phyloP scores from a whole-genome alignment of 2,329 filamentous ascomycete genomes.

The Epichloe typhina region DNA sequence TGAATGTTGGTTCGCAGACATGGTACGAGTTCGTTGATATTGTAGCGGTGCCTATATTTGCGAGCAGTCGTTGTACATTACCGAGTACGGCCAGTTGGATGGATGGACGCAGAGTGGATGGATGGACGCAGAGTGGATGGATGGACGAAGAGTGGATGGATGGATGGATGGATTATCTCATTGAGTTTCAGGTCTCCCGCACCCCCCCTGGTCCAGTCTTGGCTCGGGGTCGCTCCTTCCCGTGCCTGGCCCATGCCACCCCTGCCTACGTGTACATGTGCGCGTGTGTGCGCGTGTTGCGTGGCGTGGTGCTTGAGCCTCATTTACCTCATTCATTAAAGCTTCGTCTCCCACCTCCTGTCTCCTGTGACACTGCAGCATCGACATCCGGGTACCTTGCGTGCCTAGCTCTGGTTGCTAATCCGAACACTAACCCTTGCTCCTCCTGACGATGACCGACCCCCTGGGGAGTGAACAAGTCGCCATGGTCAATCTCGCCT shows the following conservation, averaged over 20 bases:
- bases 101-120: no score
- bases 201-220: neutral
- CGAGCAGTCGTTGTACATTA: neutral
- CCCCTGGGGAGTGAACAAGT: neutral
- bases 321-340: neutral
- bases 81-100: no score
- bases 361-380: neutral
- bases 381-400: neutral
- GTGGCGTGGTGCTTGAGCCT: neutral
- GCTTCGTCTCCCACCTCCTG: neutral
- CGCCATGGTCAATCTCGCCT: slow-evolving; percentile 2
- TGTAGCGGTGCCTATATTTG: neutral
- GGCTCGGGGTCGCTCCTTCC: neutral
- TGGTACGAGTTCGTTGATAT: neutral
- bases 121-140: neutral
- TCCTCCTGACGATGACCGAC: neutral
- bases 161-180: neutral
- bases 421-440: neutral
- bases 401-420: neutral
- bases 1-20: no score
- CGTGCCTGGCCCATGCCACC: neutral
- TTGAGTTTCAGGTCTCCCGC: no score
- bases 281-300: no score
- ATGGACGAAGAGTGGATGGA: no score
- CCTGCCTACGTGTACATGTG: no score